Conservation (phyloP, 495 filamentous ascomycete species). For the Aspergillus asperescens region DNA sequence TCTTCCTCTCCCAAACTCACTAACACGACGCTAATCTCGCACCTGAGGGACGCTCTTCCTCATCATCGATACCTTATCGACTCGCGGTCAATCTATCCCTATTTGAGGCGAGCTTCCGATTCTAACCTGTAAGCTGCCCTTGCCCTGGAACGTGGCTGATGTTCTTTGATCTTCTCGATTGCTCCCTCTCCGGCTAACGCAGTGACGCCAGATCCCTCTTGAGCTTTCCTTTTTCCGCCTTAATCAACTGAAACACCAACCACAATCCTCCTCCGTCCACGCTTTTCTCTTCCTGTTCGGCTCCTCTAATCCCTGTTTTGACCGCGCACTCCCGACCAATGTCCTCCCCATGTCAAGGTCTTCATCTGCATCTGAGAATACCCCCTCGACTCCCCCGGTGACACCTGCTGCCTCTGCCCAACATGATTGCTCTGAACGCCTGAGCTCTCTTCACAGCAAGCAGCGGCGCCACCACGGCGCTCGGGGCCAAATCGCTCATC, state of each 20-base stretch:
- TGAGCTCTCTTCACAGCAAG: conserved; percentile 31
- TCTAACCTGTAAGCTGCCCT: conserved; percentile 36
- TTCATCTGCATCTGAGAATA: conserved; percentile 44
- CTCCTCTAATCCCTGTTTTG: conserved; percentile 28
- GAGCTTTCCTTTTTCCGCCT: conserved; percentile 14
- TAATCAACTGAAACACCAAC: conserved; percentile 17
- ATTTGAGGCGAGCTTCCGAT: conserved; percentile 7
- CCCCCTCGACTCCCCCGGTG: conserved; percentile 46
- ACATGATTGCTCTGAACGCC: conserved; percentile 42
- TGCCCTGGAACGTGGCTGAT: conserved; percentile 31
- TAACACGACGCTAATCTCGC: conserved; percentile 8
- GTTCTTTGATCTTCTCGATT: conserved; percentile 22
- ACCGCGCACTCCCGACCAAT: conserved; percentile 44
- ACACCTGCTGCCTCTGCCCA: conserved; percentile 45
- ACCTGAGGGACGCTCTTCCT: not conserved
- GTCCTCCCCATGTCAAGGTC: conserved; percentile 53
- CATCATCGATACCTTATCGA: conserved; percentile 10
- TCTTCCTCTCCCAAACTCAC: conserved; percentile 12
- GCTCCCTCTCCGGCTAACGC: conserved; percentile 14
- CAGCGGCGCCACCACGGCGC: conserved; percentile 38
- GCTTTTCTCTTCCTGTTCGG: conserved; percentile 18
- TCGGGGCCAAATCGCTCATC: conserved; percentile 33
- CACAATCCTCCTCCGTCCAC: conserved; percentile 17
- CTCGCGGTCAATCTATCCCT: conserved; percentile 2
- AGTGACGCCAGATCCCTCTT: conserved; percentile 23